These are phyloP conservation scores for Sporobolus alterniflorus DNA, from an alignment of 202 grass and related monocot species.

Conservation along the genomic window DNA sequence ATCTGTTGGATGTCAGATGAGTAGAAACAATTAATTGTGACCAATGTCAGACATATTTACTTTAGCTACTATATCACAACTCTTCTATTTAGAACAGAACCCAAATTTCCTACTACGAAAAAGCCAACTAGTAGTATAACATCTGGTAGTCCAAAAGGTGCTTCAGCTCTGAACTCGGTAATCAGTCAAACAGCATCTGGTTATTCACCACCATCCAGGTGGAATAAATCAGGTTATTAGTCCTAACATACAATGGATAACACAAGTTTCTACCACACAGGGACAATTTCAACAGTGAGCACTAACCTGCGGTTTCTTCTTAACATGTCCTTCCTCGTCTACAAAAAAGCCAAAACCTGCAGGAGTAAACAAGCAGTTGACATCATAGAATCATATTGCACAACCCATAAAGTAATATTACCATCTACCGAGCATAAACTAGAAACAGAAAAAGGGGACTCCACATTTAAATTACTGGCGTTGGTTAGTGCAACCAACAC, in stretches of 20 bases:
- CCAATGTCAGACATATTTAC: neutral
- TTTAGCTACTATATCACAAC: neutral
- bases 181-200: no score
- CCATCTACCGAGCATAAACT: neutral
- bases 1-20: neutral
- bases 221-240: neutral
- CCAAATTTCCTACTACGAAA: constrained; percentile 10
- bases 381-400: neutral
- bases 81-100: neutral
- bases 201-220: neutral
- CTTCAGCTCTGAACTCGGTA: neutral
- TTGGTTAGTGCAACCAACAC: no score
- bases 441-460: neutral
- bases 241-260: neutral
- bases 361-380: neutral
- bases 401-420: neutral
- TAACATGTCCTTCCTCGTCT: constrained; percentile 62
- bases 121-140: no score
- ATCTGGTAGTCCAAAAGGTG: neutral
- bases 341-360: constrained; percentile 96
- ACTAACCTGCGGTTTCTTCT: constrained; percentile 85
- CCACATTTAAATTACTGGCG: no score
- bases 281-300: neutral
- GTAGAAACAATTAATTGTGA: neutral
- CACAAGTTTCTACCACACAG: neutral